A percentile compares a stretch with the other conserved stretches of the same genome.
Conservation (phyloP, 208 protist species). For the Herpetomonas tarakana region DNA sequence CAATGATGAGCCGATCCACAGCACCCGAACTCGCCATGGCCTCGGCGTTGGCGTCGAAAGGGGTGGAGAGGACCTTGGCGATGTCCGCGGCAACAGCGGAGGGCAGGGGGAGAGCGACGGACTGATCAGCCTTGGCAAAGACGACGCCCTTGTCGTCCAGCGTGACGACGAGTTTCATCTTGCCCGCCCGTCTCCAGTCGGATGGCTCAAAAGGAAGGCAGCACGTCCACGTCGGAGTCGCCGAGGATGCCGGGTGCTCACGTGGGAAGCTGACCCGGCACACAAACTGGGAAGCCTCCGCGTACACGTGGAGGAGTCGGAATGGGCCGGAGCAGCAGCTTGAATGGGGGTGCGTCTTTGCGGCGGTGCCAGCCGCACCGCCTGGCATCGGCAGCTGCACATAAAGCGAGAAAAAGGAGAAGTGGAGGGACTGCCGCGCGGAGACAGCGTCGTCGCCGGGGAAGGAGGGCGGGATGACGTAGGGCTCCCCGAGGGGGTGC, state of each 20-base stretch:
- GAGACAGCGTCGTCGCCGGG: neutral
- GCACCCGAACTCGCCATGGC: no score
- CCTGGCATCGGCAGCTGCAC: neutral
- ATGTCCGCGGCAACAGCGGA: no score
- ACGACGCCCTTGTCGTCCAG: conserved; percentile 35
- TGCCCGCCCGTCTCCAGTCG: conserved; percentile 57
- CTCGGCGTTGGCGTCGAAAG: neutral
- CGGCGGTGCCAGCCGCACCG: neutral
- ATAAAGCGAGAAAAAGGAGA: conserved; percentile 37
- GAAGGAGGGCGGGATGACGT: conserved; percentile 24
- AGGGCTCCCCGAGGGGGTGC: conserved; percentile 41
- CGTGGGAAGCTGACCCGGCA: conserved; percentile 11
- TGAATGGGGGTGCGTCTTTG: neutral
- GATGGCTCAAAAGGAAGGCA: conserved; percentile 10
- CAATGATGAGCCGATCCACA: conserved; percentile 15
- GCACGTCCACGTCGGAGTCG: conserved; percentile 5
- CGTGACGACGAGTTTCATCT: conserved; percentile 49
- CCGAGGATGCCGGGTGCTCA: no score
- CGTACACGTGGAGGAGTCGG: conserved; percentile 9
- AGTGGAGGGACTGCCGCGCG: conserved; percentile 15
- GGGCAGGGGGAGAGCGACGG: conserved; percentile 19
- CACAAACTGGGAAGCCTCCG: conserved; percentile 4
- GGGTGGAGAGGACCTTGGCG: neutral
- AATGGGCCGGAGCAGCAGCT: neutral
- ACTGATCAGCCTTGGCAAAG: conserved; percentile 38